A percentile compares a stretch with the other conserved stretches of the same genome.
Evolutionary conservation across 23 red algal species (phyloP).

Genomic region (Agarophyton chilense): DNA sequence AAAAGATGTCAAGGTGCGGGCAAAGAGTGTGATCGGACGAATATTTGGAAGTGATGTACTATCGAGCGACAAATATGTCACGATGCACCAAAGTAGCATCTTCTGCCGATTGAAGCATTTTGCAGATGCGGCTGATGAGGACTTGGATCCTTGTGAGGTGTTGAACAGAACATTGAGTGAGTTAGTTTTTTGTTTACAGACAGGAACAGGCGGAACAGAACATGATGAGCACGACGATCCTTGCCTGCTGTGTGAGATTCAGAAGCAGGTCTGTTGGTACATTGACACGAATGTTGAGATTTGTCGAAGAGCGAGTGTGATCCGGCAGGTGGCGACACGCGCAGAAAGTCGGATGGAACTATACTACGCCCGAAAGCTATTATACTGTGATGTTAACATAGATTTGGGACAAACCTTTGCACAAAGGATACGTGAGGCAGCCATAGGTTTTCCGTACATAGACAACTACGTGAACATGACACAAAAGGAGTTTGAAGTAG

Average conservation of each 20-base stretch:
- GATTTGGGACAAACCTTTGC: neutral
- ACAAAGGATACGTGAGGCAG: constrained; percentile 4
- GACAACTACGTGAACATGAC: constrained; percentile 64
- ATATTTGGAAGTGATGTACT: neutral
- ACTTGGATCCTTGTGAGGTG: constrained; percentile 10
- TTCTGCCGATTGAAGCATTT: constrained; percentile 18
- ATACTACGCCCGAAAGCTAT: constrained; percentile 15
- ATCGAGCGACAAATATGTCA: neutral
- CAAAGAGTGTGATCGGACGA: neutral
- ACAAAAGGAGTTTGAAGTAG: constrained; percentile 14
- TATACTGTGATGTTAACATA: neutral
- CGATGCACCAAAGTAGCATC: neutral
- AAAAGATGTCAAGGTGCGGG: neutral
- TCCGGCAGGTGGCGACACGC: constrained; percentile 31
- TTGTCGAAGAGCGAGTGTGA: neutral
- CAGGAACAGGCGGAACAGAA: neutral
- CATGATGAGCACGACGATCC: neutral
- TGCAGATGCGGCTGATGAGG: neutral
- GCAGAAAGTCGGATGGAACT: constrained; percentile 41
- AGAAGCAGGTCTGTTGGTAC: neutral
- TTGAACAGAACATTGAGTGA: constrained; percentile 42
- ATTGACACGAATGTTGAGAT: constrained; percentile 21
- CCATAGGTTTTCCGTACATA: constrained; percentile 40
- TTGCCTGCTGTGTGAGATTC: neutral
- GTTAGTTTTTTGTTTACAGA: constrained; percentile 19